Base-by-base conservation (phyloP, 176 grass and related monocot species). In the Oropetium thomaeum region DNA sequence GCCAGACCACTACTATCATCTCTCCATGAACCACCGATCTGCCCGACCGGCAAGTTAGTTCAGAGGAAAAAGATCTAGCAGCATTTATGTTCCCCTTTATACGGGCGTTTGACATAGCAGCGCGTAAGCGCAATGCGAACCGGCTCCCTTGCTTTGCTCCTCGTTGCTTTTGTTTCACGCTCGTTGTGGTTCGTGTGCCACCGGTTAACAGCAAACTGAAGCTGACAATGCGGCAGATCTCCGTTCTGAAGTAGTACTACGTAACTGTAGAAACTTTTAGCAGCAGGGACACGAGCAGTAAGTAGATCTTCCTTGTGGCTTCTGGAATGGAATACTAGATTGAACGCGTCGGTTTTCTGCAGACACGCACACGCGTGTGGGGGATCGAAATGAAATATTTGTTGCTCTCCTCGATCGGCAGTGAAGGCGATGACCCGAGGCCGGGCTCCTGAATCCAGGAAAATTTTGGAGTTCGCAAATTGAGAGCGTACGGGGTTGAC, bases 11-110 rank as follows among this genome's bases (percentile, higher is more conserved):
- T n/a, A 7, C 45, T 40, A 13, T 70, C 77, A 60, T 23, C 70
- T 33, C 41, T 74, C 37, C 45, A 71, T 4, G 79, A 87, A 82
- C 79, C 49, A 77, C 85, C 73, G 67, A 45, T 71, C 62, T 69
- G 43, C 30, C 61, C 51, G 60, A 34, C 64, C 31, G 22, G 44
- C 84, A 49, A 70, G 48, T 11, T 57, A n/a, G 5, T 57, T 57
- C 63, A 10, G 7, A 16, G 8, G 79, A 77, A 64, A 63, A 64
- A 63, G 62, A 71, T 58, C 55, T 31, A 29, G 40, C 49, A 9
- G 60, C 79, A 87, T 73, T 87, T 73, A 78, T 87, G 72, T 8
- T 7, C 30, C 10, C 39, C 73, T 49, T 81, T 87, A 79, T 87
- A 66, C 85, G 11, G 52, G 23, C 76, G 43, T 74, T 74, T 82